Conservation (phyloP, 169 alveolate genomes). For the Cryptosporidium xiaoi region DNA sequence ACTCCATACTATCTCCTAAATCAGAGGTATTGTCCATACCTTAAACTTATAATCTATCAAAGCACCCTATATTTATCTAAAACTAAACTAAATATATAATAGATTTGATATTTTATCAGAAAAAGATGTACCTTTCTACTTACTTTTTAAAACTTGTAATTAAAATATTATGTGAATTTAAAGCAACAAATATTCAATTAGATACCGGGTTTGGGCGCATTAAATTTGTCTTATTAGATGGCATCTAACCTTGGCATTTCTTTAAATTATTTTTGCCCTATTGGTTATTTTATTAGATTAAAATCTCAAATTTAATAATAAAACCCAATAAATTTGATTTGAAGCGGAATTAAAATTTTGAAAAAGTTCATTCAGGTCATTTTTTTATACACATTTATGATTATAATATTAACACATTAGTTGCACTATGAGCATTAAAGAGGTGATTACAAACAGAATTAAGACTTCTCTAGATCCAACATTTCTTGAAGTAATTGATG, state of each 20-base stretch:
- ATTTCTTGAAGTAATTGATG: conserved; percentile 82
- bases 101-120: background rate
- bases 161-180: too few relatives aligned
- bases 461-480: conserved; percentile 82
- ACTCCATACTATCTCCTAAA: conserved; percentile 69
- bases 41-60: too few relatives aligned
- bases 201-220: conserved; percentile 18
- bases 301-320: too few relatives aligned
- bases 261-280: background rate
- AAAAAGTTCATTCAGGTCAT: too few relatives aligned
- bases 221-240: background rate
- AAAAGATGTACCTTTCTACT: background rate
- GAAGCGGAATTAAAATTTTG: too few relatives aligned
- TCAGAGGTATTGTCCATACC: conserved; percentile 57
- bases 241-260: background rate
- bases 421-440: conserved; percentile 32
- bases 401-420: background rate
- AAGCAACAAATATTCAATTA: background rate
- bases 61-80: too few relatives aligned
- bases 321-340: too few relatives aligned
- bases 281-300: too few relatives aligned
- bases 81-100: background rate
- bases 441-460: conserved; percentile 77
- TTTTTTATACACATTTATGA: background rate
- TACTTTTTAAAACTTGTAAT: too few relatives aligned